Percentiles rank a stretch among this genome's conserved stretches.
Conservation (phyloP, 768 basidiomycete genomes). For the Coprinopsis cinerea region DNA sequence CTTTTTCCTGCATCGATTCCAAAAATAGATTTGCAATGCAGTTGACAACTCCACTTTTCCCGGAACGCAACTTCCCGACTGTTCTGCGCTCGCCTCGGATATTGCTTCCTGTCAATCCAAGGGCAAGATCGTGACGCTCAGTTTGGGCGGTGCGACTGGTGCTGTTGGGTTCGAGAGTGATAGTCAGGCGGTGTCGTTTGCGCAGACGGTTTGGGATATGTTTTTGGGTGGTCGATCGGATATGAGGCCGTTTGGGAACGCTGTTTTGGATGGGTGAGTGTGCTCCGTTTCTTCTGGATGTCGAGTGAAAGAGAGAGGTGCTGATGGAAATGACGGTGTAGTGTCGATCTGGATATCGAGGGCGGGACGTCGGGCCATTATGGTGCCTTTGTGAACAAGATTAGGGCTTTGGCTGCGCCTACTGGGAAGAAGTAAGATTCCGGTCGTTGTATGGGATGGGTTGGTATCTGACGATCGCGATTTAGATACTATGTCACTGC, state of each 20-base stretch:
- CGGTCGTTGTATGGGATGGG: not conserved
- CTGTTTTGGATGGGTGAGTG: constrained; percentile 64
- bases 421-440: constrained; percentile 46
- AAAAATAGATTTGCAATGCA: constrained; percentile 66
- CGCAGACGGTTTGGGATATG: constrained; percentile 64
- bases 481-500: constrained; percentile 65
- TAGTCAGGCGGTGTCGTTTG: constrained; percentile 51
- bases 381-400: constrained; percentile 47
- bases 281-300: not conserved
- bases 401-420: constrained; percentile 44
- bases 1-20: too few species aligned
- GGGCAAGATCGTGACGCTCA: constrained; percentile 56
- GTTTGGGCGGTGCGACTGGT: constrained; percentile 58
- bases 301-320: not conserved
- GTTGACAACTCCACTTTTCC: constrained; percentile 51
- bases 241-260: constrained; percentile 66
- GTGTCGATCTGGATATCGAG: constrained; percentile 72
- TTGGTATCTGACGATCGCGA: not conserved
- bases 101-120: constrained; percentile 61
- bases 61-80: constrained; percentile 59
- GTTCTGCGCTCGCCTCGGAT: constrained; percentile 50
- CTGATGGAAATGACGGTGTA: constrained; percentile 15
- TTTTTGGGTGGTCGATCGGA: constrained; percentile 54
- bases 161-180: constrained; percentile 55
- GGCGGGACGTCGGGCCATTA: constrained; percentile 50